phyloP scores from a whole-genome alignment of 441 rosid species.

The Breynia disticha region DNA sequence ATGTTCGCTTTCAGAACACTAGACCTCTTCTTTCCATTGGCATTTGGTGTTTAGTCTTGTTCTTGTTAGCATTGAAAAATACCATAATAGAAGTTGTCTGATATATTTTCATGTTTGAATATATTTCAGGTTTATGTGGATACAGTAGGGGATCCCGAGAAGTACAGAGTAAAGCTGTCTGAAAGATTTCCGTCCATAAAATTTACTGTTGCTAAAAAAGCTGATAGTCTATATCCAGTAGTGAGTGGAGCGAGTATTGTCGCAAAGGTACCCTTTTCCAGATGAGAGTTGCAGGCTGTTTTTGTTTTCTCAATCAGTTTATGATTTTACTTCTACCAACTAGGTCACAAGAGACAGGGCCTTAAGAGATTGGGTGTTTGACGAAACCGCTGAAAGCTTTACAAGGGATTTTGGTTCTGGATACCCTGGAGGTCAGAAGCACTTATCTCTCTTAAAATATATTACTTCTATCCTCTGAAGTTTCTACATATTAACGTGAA shows the following conservation, averaged over 20 bases:
- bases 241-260: slow-evolving; percentile 97
- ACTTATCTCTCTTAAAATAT: neutral
- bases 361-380: slow-evolving; percentile 66
- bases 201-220: slow-evolving; percentile 90
- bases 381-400: slow-evolving; percentile 66
- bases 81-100: too few relatives aligned
- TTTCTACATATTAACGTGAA: slow-evolving; percentile 2
- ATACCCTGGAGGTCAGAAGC: slow-evolving; percentile 78
- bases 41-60: too few relatives aligned
- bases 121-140: slow-evolving; percentile 66
- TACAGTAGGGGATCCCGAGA: slow-evolving; percentile 89
- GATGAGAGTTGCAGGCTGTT: neutral
- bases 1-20: too few relatives aligned
- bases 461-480: neutral
- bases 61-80: too few relatives aligned
- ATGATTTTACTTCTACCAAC: slow-evolving; percentile 10
- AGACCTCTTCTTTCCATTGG: too few relatives aligned
- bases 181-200: slow-evolving; percentile 73
- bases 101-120: neutral
- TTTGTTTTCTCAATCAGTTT: neutral
- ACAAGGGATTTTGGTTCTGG: slow-evolving; percentile 82
- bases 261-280: slow-evolving; percentile 54
- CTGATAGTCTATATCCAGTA: slow-evolving; percentile 88
- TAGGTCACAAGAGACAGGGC: slow-evolving; percentile 94
- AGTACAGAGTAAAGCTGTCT: slow-evolving; percentile 61